phyloP scores from a whole-genome alignment of 345 rosid species.

The Lagerstroemia speciosa region DNA sequence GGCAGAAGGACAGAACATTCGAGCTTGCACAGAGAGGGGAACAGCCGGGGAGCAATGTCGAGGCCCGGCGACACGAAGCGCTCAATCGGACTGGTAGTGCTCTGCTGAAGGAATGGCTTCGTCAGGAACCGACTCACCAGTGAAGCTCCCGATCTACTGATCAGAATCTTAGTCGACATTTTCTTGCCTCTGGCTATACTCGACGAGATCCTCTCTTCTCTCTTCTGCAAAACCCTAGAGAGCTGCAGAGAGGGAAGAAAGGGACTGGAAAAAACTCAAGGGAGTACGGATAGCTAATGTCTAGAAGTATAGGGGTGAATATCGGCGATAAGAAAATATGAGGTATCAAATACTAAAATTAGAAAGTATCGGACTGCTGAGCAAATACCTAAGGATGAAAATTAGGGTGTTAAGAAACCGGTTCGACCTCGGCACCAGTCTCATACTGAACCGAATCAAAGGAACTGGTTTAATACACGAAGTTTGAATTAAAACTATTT shows the following conservation, averaged over 20 bases:
- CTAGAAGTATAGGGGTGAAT: too few species aligned
- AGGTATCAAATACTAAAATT: too few species aligned
- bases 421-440: too few species aligned
- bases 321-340: too few species aligned
- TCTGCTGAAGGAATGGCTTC: slow-evolving; percentile 28
- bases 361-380: too few species aligned
- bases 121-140: slow-evolving; percentile 41
- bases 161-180: slow-evolving; percentile 69
- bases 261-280: not conserved
- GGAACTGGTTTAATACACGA: too few species aligned
- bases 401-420: too few species aligned
- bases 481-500: too few species aligned
- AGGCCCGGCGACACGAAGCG: slow-evolving; percentile 23
- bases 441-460: too few species aligned
- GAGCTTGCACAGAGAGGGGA: slow-evolving; percentile 52
- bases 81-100: slow-evolving; percentile 15
- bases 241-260: not conserved
- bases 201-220: not conserved
- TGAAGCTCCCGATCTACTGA: slow-evolving; percentile 55
- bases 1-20: slow-evolving; percentile 27
- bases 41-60: slow-evolving; percentile 35
- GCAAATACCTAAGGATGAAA: too few species aligned
- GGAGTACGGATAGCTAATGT: too few species aligned
- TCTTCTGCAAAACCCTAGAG: slow-evolving; percentile 10
- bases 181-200: not conserved